Conservation (phyloP, 1,284 basidiomycete genomes). For the Ceratobasidium sp. region DNA sequence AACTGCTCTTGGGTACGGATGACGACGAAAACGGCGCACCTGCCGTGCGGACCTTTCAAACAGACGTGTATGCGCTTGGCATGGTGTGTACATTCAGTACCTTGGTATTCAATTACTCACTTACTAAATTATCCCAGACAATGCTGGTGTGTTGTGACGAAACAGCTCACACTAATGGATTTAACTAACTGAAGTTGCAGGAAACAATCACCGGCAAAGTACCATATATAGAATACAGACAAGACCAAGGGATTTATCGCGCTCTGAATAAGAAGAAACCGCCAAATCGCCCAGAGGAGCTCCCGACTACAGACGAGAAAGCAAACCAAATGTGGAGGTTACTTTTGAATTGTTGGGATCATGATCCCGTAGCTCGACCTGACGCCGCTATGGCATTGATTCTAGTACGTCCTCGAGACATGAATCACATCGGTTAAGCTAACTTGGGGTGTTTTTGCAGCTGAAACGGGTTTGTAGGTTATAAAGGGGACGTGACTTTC, state of each 20-base stretch:
- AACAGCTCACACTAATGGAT: neutral
- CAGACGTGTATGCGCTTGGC: constrained; percentile 33
- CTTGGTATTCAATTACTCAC: neutral
- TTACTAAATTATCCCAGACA: neutral
- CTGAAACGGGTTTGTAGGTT: no score
- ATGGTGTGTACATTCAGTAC: constrained; percentile 6
- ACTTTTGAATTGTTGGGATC: constrained; percentile 16
- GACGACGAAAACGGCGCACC: neutral
- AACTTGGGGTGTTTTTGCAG: no score
- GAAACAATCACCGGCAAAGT: constrained; percentile 25
- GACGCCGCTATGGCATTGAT: neutral
- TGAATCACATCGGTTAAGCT: no score
- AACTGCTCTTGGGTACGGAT: constrained; percentile 4
- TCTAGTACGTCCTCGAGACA: no score
- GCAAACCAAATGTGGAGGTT: constrained; percentile 14
- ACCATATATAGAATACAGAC: constrained; percentile 28
- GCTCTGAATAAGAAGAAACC: constrained; percentile 4
- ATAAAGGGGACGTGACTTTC: no score
- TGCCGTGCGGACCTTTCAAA: neutral
- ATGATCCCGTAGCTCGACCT: constrained; percentile 18
- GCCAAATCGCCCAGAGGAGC: constrained; percentile 20
- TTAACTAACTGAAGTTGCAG: neutral
- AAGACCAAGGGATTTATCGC: neutral
- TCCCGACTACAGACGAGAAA: neutral
- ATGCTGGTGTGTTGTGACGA: constrained; percentile 12